Percentiles rank a stretch among this genome's conserved stretches.
These are phyloP conservation scores for Apiosordaria backusii DNA, from an alignment of 495 filamentous ascomycete species.

Conservation along the genomic window DNA sequence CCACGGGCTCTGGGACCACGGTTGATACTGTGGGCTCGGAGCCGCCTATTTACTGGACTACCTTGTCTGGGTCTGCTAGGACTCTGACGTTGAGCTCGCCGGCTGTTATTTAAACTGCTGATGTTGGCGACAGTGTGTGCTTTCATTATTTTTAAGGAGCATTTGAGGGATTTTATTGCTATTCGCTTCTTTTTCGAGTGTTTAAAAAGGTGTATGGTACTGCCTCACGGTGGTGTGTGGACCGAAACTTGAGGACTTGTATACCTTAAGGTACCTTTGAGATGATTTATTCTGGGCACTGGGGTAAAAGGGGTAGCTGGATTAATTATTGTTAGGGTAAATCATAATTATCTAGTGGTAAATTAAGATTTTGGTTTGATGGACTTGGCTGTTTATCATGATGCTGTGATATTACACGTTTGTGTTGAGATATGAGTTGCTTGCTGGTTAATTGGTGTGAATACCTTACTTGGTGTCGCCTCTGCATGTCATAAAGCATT, in stretches of 20 bases:
- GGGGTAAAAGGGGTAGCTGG: background rate
- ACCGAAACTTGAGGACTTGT: background rate
- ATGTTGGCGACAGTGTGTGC: too few relatives aligned
- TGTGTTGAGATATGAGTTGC: background rate
- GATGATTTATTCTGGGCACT: too few relatives aligned
- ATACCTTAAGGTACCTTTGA: background rate
- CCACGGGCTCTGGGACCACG: conserved; percentile 41
- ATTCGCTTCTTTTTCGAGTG: background rate
- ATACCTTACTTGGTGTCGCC: too few relatives aligned
- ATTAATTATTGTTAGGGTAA: background rate
- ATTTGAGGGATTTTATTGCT: background rate
- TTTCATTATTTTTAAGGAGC: background rate
- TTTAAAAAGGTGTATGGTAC: too few relatives aligned
- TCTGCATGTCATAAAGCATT: too few relatives aligned
- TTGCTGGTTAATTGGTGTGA: too few relatives aligned
- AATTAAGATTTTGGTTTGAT: background rate
- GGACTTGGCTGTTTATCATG: too few relatives aligned
- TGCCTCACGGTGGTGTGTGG: too few relatives aligned
- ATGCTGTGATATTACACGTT: background rate
- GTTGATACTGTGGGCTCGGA: conserved; percentile 57
- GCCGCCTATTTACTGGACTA: conserved; percentile 58
- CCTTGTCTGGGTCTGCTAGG: conserved; percentile 50
- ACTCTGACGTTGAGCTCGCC: conserved; percentile 42
- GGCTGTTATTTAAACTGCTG: background rate
- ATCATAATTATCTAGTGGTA: background rate